Base-by-base conservation (phyloP, 2,329 filamentous ascomycete species). In the Fusarium nanum region DNA sequence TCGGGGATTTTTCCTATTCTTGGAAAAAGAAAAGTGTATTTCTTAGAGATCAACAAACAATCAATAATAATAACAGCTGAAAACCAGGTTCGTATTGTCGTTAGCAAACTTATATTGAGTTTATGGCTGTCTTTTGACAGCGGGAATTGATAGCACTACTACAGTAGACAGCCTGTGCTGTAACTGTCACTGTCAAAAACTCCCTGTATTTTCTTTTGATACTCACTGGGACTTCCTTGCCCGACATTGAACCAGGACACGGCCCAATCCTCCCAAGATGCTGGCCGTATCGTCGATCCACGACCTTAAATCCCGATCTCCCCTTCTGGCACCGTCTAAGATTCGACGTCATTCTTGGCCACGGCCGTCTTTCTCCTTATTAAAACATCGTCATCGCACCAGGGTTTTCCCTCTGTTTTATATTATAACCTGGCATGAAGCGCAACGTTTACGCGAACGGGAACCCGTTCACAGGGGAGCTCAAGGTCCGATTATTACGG, bases 291-390 rank as follows among this genome's bases (percentile, higher is more conserved):
- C 62, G 56, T 75, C 75, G 75, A 76, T 76, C 75, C 56, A 56
- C 58, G 65, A 61, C 69, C 63, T 64, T 74, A 74, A 65, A 52
- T 62, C 52, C 70, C 73, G 75, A 76, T 76, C 69, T 54, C 62
- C 56, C 59, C 57, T 48, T 56, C 42, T 56, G 44, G 59, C 62
- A 67, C 61, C 66, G 63, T 64, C 62, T 62, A 60, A 54, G 53
- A 60, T 59, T 53, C 68, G 64, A 76, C 74, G 74, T 75, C 74
- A 76, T 74, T 67, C 44, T 61, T 68, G 69, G 42, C 56, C 48
- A 23, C 48, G 49, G 55, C 54, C 60, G 44, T 67, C 49, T 67
- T 28, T 59, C 37, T 65, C 37, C 45, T 66, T 53, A 72, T 67
- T 64, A 68, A 67, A 63, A 32, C 34, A 68, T 72, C 68, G 66